Base-by-base conservation (phyloP, 2,329 filamentous ascomycete species). In the Colletotrichum karsti region DNA sequence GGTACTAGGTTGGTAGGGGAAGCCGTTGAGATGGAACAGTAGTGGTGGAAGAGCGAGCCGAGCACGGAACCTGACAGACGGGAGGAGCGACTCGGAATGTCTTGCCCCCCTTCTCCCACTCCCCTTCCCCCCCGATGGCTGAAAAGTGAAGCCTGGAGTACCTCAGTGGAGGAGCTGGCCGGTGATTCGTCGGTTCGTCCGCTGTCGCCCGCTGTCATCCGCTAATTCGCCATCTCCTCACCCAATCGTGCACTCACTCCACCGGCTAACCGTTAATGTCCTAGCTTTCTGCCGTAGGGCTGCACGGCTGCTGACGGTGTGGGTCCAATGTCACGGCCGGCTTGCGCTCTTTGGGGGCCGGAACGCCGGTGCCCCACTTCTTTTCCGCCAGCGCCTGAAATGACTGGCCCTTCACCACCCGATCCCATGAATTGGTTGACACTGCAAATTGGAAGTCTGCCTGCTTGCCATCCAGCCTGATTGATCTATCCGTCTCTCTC, bases 271-370 rank as follows among this genome's bases (percentile, higher is more conserved):
- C n/a, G 10, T 8, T n/a, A 18, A n/a, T 12, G 44, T 20, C 24
- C 28, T 67, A 63, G 63, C 42, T 8, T 22, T 13, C 20, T 37
- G 41, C 51, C 20, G 51, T 67, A 63, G 63, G 63, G 63, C 63
- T 67, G 63, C 63, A 56, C 63, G 42, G 51, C 46, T 65, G 51
- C 63, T 67, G 63, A 57, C 50, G 44, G 30, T 41, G 42, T 63
- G 63, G 63, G 13, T 12, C 58, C 13, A 30, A 20, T 30, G 8
- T 22, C 26, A 51, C 42, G 24, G 44, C 24, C 42, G 41, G 53
- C 53, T 58, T 33, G 42, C 57, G 51, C 60, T 58, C 20, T 22
- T 57, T 57, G 39, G 55, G 53, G 53, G 55, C 39, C 39, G 39
- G 39, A 44, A 57, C 55, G 35, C 51, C 35, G n/a, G 15, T n/a